Evolutionary conservation across 768 basidiomycete genomes (phyloP).

Genomic region (Boletus insuetus): DNA sequence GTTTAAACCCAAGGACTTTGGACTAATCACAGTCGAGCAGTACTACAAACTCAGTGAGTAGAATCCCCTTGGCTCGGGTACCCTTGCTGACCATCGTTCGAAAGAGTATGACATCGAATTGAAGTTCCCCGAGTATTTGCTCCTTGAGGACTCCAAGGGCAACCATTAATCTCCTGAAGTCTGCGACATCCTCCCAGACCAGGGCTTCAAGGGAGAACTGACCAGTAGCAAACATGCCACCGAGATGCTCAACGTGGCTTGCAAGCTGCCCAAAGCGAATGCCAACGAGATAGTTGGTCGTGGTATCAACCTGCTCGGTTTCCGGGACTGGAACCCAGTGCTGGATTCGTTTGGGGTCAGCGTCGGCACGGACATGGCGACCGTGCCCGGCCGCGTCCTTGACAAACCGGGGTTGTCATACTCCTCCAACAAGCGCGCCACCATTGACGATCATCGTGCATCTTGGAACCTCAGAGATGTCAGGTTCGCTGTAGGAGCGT

Average conservation of each 20-base stretch:
- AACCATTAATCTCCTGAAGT: conserved; percentile 45
- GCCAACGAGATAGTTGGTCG: conserved; percentile 40
- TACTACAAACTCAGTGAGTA: conserved; percentile 44
- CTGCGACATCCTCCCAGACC: conserved; percentile 42
- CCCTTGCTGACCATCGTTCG: background rate
- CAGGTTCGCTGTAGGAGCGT: conserved; percentile 59
- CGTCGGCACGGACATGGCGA: conserved; percentile 47
- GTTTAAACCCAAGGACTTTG: conserved; percentile 37
- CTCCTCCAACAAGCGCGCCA: conserved; percentile 20
- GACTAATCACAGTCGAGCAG: conserved; percentile 40
- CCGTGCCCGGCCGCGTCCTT: conserved; percentile 53
- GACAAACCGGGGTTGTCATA: conserved; percentile 44
- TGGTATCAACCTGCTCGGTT: conserved; percentile 44
- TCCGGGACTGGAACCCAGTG: conserved; percentile 30
- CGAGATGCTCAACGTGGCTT: conserved; percentile 47
- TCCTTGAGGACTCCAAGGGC: conserved; percentile 39
- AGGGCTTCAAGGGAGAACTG: conserved; percentile 48
- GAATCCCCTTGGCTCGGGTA: background rate
- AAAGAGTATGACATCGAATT: conserved; percentile 41
- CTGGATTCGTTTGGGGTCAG: conserved; percentile 43
- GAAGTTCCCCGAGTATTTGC: conserved; percentile 34
- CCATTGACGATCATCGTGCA: conserved; percentile 39
- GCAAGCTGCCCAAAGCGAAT: conserved; percentile 46
- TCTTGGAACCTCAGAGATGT: conserved; percentile 51
- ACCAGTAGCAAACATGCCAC: conserved; percentile 41